Percentiles rank a stretch among this genome's conserved stretches.
Conservation (phyloP, 23 red algal species). For the Pyropia yezoensis region DNA sequence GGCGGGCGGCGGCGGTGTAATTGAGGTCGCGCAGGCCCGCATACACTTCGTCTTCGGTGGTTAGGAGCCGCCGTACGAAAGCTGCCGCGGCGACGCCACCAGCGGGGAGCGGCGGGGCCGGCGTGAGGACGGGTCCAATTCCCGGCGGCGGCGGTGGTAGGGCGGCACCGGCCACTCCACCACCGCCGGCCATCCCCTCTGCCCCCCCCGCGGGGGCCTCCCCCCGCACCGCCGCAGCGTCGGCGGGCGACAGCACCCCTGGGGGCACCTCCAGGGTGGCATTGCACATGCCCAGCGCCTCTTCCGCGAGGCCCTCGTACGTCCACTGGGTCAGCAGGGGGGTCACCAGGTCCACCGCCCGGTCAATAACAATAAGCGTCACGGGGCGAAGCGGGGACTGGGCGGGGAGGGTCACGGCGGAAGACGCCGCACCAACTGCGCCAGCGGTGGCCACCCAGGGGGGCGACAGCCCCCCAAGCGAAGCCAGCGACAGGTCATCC, state of each 20-base stretch:
- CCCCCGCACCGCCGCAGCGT: slow-evolving; percentile 29
- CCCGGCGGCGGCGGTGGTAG: background rate
- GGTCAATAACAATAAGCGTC: slow-evolving; percentile 63
- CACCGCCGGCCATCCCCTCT: slow-evolving; percentile 2
- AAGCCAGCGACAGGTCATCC: background rate
- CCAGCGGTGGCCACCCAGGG: background rate
- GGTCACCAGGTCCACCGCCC: slow-evolving; percentile 71
- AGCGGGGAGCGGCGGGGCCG: background rate
- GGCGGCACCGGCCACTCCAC: background rate
- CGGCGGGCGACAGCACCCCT: slow-evolving; percentile 23
- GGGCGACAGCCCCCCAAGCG: background rate
- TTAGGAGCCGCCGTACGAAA: background rate
- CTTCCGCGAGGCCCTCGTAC: slow-evolving; percentile 75
- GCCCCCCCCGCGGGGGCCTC: background rate
- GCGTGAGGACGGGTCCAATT: background rate
- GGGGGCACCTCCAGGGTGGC: slow-evolving; percentile 48
- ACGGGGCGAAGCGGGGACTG: slow-evolving; percentile 14
- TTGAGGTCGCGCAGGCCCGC: slow-evolving; percentile 48
- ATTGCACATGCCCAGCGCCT: slow-evolving; percentile 66
- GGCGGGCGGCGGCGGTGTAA: slow-evolving; percentile 31
- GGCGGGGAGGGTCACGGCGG: background rate
- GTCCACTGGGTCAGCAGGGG: slow-evolving; percentile 88
- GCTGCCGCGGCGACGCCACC: background rate
- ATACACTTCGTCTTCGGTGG: slow-evolving; percentile 30
- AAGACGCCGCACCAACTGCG: background rate